Conservation (phyloP, 257 asterid species). For the Nicotiana sylvestris region DNA sequence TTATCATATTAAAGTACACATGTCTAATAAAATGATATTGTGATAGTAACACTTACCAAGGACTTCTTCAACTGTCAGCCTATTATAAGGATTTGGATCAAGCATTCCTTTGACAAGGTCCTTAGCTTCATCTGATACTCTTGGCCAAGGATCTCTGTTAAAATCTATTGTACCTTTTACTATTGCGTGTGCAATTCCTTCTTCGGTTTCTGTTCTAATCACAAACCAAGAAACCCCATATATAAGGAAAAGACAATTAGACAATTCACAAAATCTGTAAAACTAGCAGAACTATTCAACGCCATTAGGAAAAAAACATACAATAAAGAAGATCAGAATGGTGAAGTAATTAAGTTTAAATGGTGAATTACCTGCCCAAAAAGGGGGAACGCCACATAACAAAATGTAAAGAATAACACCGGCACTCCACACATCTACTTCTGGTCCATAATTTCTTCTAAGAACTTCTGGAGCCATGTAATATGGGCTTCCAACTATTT, state of each 20-base stretch:
- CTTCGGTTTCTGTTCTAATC: constrained; percentile 80
- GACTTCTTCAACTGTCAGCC: constrained; percentile 63
- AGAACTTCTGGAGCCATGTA: constrained; percentile 96
- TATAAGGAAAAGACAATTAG: constrained; percentile 4
- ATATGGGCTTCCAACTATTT: constrained; percentile 90
- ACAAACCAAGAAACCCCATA: constrained; percentile 6
- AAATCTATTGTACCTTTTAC: constrained; percentile 60
- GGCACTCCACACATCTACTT: constrained; percentile 79
- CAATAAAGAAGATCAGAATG: too few relatives aligned
- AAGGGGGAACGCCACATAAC: constrained; percentile 87
- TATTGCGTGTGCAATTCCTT: constrained; percentile 85
- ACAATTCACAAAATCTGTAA: background rate
- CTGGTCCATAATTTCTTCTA: constrained; percentile 62
- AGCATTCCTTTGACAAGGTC: constrained; percentile 74
- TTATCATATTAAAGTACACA: too few relatives aligned
- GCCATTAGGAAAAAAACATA: too few relatives aligned
- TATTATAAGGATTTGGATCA: constrained; percentile 51
- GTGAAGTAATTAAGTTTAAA: background rate
- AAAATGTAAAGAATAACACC: constrained; percentile 88
- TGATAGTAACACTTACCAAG: constrained; percentile 36
- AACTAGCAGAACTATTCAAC: too few relatives aligned
- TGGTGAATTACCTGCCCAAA: constrained; percentile 71
- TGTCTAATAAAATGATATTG: too few relatives aligned
- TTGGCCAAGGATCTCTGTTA: constrained; percentile 83
- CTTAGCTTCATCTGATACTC: constrained; percentile 62